Base-by-base conservation (phyloP, 1,284 basidiomycete species). In the Schizopora paradoxa region DNA sequence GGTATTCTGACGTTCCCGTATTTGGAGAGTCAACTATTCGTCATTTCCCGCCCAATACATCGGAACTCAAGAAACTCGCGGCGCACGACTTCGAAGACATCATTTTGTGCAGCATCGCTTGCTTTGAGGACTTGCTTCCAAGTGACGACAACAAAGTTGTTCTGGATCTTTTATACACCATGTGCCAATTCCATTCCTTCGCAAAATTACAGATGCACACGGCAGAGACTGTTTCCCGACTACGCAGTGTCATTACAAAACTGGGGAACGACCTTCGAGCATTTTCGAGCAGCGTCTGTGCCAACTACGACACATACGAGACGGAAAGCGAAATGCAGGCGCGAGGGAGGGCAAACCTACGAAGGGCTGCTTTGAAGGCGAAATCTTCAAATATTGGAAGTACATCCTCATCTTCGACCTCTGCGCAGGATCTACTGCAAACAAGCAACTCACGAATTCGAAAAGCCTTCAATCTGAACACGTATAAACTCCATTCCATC, bases 81-180 rank as follows among this genome's bases (percentile, higher is more conserved):
- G 54, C 53, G 13, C 47, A 38, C 13, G 49, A 55, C 29, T 54
- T 44, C 29, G 54, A 55, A 25, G 54, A 55, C 32, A 29, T 54
- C n/a, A n/a, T 13, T 44, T 54, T 46, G 51, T 45, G 42, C 26
- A 19, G 39, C 6, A 52, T 52, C 6, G 42, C 51, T n/a, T 45
- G 32, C 6, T 46, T 52, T 19, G 43, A 46, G 22, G 43, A 40
- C 18, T 26, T 51, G 11, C 26, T 52, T 22, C 43, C 38, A 4
- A 32, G 29, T 4, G 18, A 35, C n/a, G 22, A 52, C 19, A 46
- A 49, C 14, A 25, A 16, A 18, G 14, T 28, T 8, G 32, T 52
- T 14, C 6, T 41, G 1, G n/a, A n/a, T 7, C 25, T 52, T 1
- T 38, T 52, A n/a, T 52, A 16, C 35, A 28, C 18, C 10, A 8